These are phyloP conservation scores for Syzygium oleosum DNA, from an alignment of 345 rosid species.

Conservation along the genomic window DNA sequence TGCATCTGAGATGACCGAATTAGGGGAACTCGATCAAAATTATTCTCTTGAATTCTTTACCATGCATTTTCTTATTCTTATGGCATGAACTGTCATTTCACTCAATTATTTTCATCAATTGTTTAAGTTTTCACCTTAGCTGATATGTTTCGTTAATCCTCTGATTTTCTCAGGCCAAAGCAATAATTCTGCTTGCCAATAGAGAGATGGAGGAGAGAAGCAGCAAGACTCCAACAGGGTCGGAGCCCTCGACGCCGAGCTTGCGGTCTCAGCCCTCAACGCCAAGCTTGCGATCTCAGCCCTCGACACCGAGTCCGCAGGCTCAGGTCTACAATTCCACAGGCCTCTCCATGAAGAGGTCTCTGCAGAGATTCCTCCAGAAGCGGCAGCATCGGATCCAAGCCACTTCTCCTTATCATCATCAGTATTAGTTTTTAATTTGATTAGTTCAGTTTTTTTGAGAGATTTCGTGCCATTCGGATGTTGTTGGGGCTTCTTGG, in stretches of 20 bases:
- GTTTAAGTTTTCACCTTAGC: neutral
- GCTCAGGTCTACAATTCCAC: neutral
- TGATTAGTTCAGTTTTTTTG: neutral
- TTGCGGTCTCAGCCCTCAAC: neutral
- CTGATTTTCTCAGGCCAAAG: slow-evolving; percentile 7
- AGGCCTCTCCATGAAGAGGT: slow-evolving; percentile 15
- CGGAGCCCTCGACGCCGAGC: neutral
- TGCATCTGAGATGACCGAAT: too few species aligned
- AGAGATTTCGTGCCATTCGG: neutral
- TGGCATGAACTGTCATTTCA: neutral
- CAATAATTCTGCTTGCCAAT: slow-evolving; percentile 10
- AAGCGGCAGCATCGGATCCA: slow-evolving; percentile 14
- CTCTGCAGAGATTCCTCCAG: slow-evolving; percentile 16
- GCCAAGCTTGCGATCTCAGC: neutral
- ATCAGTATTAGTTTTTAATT: neutral
- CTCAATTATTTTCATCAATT: neutral
- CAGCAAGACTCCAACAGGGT: neutral
- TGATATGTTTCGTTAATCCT: neutral
- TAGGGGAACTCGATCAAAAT: too few species aligned
- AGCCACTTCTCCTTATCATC: slow-evolving; percentile 3
- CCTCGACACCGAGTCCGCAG: neutral
- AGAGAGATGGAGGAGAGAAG: slow-evolving; percentile 7
- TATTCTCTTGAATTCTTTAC: too few species aligned
- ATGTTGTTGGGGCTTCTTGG: neutral
- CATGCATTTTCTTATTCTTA: too few species aligned